phyloP scores from a whole-genome alignment of 2,329 filamentous ascomycete genomes.

The Botrytis paeoniae region DNA sequence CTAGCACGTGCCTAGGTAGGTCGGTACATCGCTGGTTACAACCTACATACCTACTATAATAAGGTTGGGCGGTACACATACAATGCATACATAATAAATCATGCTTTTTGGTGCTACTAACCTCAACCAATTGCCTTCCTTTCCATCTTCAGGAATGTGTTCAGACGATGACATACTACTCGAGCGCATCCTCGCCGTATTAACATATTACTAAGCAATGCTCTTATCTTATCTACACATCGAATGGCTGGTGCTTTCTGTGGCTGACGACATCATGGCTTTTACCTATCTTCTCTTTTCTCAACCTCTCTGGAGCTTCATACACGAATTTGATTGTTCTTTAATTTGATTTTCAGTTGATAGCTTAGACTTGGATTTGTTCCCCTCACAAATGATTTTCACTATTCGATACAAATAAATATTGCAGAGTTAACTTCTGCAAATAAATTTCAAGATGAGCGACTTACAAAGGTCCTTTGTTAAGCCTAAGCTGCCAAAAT shows the following conservation, averaged over 20 bases:
- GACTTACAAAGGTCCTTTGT: conserved; percentile 77
- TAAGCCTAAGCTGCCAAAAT: conserved; percentile 66
- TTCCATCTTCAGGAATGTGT: not conserved
- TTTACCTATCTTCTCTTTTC: not conserved
- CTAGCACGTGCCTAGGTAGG: not conserved
- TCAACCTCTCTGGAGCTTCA: not conserved
- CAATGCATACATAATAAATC: not conserved
- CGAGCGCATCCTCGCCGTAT: not conserved
- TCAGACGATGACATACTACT: not conserved
- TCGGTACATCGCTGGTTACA: not conserved
- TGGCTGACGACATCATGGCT: not conserved
- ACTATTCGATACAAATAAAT: not conserved
- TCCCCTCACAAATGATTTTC: not conserved
- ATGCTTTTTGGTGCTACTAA: not conserved
- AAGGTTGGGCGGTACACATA: not conserved
- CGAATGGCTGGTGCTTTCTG: not conserved
- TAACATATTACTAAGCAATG: not conserved
- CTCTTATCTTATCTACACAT: not conserved
- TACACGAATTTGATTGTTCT: not conserved
- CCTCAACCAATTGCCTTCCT: not conserved
- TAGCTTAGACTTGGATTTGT: no score
- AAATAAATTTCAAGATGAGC: conserved; percentile 56
- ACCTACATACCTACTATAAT: not conserved
- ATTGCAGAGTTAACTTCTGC: not conserved
- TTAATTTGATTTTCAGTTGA: not conserved